phyloP scores from a whole-genome alignment of 106 monocot species.

The Dioscorea alata region DNA sequence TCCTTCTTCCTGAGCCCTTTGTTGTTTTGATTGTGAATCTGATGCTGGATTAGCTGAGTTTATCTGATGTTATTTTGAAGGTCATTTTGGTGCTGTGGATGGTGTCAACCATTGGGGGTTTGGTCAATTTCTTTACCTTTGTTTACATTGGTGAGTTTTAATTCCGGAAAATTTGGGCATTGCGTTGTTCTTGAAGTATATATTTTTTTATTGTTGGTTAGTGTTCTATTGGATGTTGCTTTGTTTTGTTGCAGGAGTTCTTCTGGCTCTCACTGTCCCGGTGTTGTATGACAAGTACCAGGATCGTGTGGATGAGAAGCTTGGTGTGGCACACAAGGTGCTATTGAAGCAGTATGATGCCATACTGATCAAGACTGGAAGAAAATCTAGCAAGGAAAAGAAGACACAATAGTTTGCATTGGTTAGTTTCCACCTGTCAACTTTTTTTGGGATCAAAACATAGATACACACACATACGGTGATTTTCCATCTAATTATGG shows the following conservation, averaged over 20 bases:
- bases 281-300: slow-evolving; percentile 79
- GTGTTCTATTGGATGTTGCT: neutral
- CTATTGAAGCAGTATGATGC: slow-evolving; percentile 34
- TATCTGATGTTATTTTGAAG: slow-evolving; percentile 23
- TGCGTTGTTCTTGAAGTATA: neutral
- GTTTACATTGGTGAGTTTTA: slow-evolving; percentile 79
- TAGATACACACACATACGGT: no score
- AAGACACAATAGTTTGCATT: slow-evolving; percentile 44
- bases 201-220: neutral
- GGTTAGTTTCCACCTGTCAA: slow-evolving; percentile 8
- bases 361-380: slow-evolving; percentile 24
- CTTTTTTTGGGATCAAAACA: no score
- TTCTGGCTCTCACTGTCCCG: slow-evolving; percentile 50
- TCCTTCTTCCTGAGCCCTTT: neutral
- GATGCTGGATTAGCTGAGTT: neutral
- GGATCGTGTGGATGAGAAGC: slow-evolving; percentile 66
- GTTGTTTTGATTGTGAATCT: neutral
- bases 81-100: slow-evolving; percentile 68
- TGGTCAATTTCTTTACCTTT: slow-evolving; percentile 80
- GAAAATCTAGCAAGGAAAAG: slow-evolving; percentile 45
- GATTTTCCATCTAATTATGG: no score
- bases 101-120: slow-evolving; percentile 64
- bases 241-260: slow-evolving; percentile 41
- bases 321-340: slow-evolving; percentile 32
- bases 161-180: neutral